These are phyloP conservation scores for Flaveria brownii DNA, from an alignment of 129 eudicot species.

Conservation along the genomic window DNA sequence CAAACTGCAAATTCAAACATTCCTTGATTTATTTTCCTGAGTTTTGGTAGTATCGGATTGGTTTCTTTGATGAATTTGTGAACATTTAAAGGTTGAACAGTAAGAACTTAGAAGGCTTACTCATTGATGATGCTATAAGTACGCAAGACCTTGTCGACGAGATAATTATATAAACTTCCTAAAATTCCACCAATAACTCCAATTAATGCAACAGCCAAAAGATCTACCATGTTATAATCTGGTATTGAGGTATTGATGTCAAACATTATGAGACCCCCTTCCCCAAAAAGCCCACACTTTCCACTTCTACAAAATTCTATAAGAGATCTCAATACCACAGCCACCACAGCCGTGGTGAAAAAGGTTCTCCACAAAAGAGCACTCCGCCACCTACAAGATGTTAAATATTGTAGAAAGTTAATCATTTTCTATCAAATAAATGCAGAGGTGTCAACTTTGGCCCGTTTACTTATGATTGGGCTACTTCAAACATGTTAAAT, in stretches of 20 bases:
- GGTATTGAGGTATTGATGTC: conserved; percentile 64
- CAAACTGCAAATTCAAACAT: background rate
- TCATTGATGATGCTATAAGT: conserved; percentile 73
- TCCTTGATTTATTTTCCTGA: background rate
- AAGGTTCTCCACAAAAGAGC: conserved; percentile 99
- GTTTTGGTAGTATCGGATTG: background rate
- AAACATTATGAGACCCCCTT: conserved; percentile 95
- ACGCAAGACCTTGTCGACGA: conserved; percentile 86
- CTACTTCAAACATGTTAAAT: background rate
- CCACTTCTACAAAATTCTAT: conserved; percentile 66
- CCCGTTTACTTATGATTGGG: background rate
- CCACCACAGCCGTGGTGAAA: conserved; percentile 93
- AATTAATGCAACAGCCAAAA: conserved; percentile 66
- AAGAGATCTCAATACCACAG: conserved; percentile 81
- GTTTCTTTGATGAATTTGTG: conserved; percentile 2
- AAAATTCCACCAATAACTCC: conserved; percentile 86
- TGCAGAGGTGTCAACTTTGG: background rate
- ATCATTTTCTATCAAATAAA: background rate
- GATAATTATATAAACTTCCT: conserved; percentile 81
- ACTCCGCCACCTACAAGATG: conserved; percentile 87
- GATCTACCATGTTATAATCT: conserved; percentile 56
- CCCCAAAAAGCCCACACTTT: conserved; percentile 84
- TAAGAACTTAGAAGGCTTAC: conserved; percentile 41
- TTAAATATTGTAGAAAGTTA: background rate
- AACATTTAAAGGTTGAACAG: background rate